These are phyloP conservation scores for Pseudogymnoascus verrucosus DNA, from an alignment of 2,329 filamentous ascomycete genomes.

Conservation along the genomic window DNA sequence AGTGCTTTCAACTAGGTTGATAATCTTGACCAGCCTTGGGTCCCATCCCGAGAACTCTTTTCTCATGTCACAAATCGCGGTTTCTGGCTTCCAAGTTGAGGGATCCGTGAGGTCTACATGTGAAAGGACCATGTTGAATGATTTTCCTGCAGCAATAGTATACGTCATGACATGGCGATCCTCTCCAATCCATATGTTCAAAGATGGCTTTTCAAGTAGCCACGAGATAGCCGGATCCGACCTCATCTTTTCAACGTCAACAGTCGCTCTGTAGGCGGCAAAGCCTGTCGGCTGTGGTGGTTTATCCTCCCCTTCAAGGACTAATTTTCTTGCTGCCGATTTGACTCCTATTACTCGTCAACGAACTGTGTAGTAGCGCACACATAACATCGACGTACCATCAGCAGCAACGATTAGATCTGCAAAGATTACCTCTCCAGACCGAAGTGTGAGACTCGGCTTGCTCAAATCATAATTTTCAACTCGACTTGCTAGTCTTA, in stretches of 20 bases:
- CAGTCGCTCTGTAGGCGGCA: constrained; percentile 35
- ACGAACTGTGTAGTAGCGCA: not conserved
- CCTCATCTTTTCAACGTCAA: constrained; percentile 32
- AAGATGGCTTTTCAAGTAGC: constrained; percentile 31
- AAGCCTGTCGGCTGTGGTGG: constrained; percentile 30
- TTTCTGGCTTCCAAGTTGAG: constrained; percentile 23
- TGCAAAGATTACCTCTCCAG: constrained; percentile 20
- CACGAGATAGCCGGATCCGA: constrained; percentile 30
- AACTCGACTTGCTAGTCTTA: constrained; percentile 20
- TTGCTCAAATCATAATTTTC: constrained; percentile 18
- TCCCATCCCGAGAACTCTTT: constrained; percentile 30
- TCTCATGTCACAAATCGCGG: constrained; percentile 28
- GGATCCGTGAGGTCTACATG: constrained; percentile 33
- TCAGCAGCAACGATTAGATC: constrained; percentile 33
- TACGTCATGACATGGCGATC: constrained; percentile 39
- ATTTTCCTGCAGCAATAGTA: constrained; percentile 33
- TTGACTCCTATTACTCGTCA: constrained; percentile 22
- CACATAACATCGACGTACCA: constrained; percentile 19
- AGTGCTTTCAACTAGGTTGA: constrained; percentile 29
- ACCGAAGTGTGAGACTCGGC: constrained; percentile 19
- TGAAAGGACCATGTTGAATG: constrained; percentile 40
- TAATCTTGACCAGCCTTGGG: constrained; percentile 30
- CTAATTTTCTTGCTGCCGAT: constrained; percentile 22
- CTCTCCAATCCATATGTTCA: constrained; percentile 35
- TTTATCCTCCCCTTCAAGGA: constrained; percentile 21